Evolutionary conservation across 768 basidiomycete species (phyloP).

Genomic region (Podaxis sp.): DNA sequence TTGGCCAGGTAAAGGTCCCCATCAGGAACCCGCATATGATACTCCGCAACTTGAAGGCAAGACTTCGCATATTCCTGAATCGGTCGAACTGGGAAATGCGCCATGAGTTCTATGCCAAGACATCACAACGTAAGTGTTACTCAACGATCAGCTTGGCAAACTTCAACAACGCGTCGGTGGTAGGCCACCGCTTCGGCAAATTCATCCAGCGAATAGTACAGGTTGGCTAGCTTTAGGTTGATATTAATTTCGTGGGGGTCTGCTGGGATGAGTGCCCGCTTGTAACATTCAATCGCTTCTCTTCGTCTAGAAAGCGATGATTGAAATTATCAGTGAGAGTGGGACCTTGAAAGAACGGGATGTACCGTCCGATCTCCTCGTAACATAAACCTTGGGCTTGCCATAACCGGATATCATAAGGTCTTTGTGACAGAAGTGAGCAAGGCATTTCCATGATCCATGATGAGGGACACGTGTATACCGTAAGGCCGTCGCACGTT

Average conservation of each 20-base stretch:
- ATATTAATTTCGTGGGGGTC: conserved; percentile 74
- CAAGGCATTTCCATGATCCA: not conserved
- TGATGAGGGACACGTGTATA: conserved; percentile 25
- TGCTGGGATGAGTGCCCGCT: conserved; percentile 81
- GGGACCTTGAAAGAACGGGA: not conserved
- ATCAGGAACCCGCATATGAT: conserved; percentile 58
- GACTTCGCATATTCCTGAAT: conserved; percentile 81
- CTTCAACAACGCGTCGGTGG: conserved; percentile 76
- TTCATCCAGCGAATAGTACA: conserved; percentile 67
- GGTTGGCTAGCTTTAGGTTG: conserved; percentile 67
- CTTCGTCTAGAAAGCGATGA: conserved; percentile 46
- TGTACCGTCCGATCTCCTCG: conserved; percentile 81
- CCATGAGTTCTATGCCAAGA: conserved; percentile 20
- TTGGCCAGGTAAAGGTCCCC: conserved; percentile 69
- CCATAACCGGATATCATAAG: conserved; percentile 96
- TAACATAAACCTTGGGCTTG: conserved; percentile 92
- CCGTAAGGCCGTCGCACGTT: conserved; percentile 91
- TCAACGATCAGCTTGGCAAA: conserved; percentile 59
- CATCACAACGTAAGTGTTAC: conserved; percentile 20
- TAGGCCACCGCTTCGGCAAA: conserved; percentile 66
- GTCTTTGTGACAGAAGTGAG: conserved; percentile 38
- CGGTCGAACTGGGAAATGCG: conserved; percentile 48
- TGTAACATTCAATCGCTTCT: conserved; percentile 90
- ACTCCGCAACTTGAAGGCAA: conserved; percentile 79
- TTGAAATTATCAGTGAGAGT: not conserved